These are phyloP conservation scores for Paratinospora sagittata DNA, from an alignment of 164 flowering plant genomes.

Conservation along the genomic window DNA sequence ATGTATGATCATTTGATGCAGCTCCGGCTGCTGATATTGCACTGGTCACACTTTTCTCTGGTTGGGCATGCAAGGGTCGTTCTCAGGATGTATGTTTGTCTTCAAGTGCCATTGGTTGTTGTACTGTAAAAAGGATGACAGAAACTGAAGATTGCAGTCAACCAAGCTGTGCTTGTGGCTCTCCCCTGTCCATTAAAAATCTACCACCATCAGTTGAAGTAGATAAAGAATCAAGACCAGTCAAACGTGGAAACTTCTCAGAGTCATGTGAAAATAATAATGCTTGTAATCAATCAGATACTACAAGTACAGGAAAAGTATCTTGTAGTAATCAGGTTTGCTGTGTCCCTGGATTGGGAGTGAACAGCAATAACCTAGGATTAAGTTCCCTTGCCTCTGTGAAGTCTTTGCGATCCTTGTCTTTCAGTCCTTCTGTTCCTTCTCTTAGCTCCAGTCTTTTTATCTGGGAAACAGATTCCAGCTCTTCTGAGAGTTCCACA, in stretches of 20 bases:
- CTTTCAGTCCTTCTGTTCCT: conserved; percentile 65
- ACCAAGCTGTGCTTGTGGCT: conserved; percentile 31
- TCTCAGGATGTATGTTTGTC: conserved; percentile 51
- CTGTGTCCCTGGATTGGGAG: conserved; percentile 86
- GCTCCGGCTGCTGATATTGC: conserved; percentile 85
- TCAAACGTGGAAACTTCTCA: conserved; percentile 39
- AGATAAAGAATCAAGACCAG: conserved; percentile 35
- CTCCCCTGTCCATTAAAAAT: conserved; percentile 22
- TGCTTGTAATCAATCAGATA: conserved; percentile 15
- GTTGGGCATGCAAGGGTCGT: conserved; percentile 96
- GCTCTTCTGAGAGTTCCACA: conserved; percentile 34
- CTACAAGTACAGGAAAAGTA: conserved; percentile 19
- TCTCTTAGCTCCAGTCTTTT: conserved; percentile 86
- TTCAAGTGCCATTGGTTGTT: conserved; percentile 50
- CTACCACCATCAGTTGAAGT: conserved; percentile 11
- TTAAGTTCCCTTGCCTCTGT: conserved; percentile 50
- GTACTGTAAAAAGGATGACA: conserved; percentile 36
- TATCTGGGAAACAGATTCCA: conserved; percentile 64
- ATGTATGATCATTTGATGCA: conserved; percentile 29
- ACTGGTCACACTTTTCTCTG: conserved; percentile 78
- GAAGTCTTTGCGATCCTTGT: conserved; percentile 65
- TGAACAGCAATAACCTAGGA: conserved; percentile 48
- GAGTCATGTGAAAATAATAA: conserved; percentile 16
- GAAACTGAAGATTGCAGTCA: conserved; percentile 20
- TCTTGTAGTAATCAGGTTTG: conserved; percentile 50